Percentiles rank a stretch among this genome's conserved stretches.
These are phyloP conservation scores for Paecilomyces variotii DNA, from an alignment of 2,329 filamentous ascomycete species.

Conservation along the genomic window DNA sequence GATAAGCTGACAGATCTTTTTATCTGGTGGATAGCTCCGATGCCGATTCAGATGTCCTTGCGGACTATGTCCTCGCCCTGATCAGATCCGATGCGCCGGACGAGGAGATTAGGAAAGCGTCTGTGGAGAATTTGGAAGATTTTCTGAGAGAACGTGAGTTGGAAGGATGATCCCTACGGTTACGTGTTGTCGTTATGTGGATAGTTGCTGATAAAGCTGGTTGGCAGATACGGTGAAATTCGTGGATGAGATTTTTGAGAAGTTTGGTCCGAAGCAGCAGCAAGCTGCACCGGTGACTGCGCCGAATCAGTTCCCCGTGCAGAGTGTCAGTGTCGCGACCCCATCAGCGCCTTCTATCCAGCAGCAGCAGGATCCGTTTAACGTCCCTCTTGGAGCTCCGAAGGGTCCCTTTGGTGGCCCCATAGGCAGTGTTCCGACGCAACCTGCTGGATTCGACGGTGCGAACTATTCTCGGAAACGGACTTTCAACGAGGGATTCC, in stretches of 20 bases:
- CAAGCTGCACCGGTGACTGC: conserved; percentile 16
- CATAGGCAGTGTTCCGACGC: conserved; percentile 10
- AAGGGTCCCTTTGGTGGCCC: conserved; percentile 14
- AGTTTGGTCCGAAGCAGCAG: conserved; percentile 41
- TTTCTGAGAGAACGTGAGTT: conserved; percentile 48
- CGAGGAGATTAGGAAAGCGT: conserved; percentile 44
- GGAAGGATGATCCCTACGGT: background rate
- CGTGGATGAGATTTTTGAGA: conserved; percentile 48
- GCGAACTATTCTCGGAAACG: conserved; percentile 42
- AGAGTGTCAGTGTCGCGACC: conserved; percentile 3
- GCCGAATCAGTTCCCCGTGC: conserved; percentile 10
- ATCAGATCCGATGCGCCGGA: conserved; percentile 49
- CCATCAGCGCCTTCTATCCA: conserved; percentile 12
- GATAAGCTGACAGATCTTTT: background rate
- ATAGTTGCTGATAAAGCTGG: background rate
- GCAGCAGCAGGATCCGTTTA: conserved; percentile 13
- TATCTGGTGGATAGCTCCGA: conserved; percentile 41
- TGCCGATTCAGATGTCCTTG: conserved; percentile 53
- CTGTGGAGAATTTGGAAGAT: conserved; percentile 49
- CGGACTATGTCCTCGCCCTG: conserved; percentile 54
- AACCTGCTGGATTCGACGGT: conserved; percentile 13
- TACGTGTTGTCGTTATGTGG: background rate
- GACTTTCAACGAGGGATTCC: conserved; percentile 43
- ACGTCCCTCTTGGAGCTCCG: conserved; percentile 15
- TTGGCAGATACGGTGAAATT: conserved; percentile 43